A percentile compares a stretch with the other conserved stretches of the same genome.
These are phyloP conservation scores for Apiotrichum laibachii DNA, from an alignment of 1,284 basidiomycete species.

Conservation along the genomic window DNA sequence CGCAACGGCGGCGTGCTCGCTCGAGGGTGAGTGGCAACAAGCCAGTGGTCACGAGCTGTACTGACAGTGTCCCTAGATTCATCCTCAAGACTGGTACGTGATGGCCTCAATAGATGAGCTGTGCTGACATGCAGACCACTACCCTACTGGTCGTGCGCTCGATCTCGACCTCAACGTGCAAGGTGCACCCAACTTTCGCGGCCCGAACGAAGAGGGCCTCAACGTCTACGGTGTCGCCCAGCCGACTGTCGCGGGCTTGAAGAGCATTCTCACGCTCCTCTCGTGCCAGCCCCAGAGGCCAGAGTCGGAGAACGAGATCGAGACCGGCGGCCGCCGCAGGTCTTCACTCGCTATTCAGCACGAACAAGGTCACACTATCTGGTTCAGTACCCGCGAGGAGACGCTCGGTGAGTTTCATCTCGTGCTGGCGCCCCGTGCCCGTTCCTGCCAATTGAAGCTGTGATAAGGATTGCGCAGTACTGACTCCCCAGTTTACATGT, in stretches of 20 bases:
- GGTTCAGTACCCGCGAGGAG: conserved; percentile 58
- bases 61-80: conserved; percentile 52
- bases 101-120: not conserved
- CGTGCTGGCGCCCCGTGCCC: conserved; percentile 21
- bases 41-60: not conserved
- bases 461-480: conserved; percentile 44
- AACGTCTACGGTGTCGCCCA: conserved; percentile 94
- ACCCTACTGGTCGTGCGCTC: conserved; percentile 78
- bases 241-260: conserved; percentile 86
- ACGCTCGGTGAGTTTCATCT: conserved; percentile 40
- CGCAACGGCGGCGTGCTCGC: conserved; percentile 82
- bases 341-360: conserved; percentile 10
- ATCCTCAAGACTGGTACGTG: conserved; percentile 77
- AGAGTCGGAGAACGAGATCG: conserved; percentile 2
- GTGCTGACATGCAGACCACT: conserved; percentile 60
- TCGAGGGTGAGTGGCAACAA: conserved; percentile 55
- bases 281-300: conserved; percentile 62
- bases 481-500: conserved; percentile 39
- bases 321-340: conserved; percentile 16
- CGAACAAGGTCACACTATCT: conserved; percentile 47
- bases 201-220: conserved; percentile 68
- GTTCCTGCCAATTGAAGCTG: no score
- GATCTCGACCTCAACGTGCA: conserved; percentile 84
- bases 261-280: conserved; percentile 85
- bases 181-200: conserved; percentile 94